These are phyloP conservation scores for Musa acuminata DNA, from an alignment of 176 grass and related monocot species.

Conservation along the genomic window DNA sequence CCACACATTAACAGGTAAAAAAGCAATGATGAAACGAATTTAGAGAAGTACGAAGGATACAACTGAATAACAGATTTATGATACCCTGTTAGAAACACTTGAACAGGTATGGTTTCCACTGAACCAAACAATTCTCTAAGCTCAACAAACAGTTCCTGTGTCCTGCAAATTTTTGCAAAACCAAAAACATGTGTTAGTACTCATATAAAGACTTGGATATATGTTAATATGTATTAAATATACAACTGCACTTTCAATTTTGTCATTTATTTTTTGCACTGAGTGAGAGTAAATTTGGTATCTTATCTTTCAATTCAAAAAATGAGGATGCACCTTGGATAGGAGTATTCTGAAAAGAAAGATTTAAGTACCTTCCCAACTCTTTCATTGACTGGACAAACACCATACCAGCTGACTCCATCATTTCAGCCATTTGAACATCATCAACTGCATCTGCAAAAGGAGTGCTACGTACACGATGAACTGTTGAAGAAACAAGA, in stretches of 20 bases:
- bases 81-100: slow-evolving; percentile 62
- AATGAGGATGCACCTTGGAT: background rate
- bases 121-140: slow-evolving; percentile 55
- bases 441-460: slow-evolving; percentile 24
- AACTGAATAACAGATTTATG: background rate
- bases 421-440: slow-evolving; percentile 23
- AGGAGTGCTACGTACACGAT: background rate
- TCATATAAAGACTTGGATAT: background rate
- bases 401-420: slow-evolving; percentile 35
- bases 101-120: slow-evolving; percentile 40
- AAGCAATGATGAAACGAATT: background rate
- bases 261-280: too few relatives aligned
- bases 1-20: background rate
- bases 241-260: background rate
- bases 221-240: too few relatives aligned
- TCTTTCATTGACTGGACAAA: slow-evolving; percentile 35
- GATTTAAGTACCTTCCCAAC: slow-evolving; percentile 24
- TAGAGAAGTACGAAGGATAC: background rate
- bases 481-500: slow-evolving; percentile 17
- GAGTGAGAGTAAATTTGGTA: too few relatives aligned
- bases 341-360: slow-evolving; percentile 1
- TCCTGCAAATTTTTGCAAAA: slow-evolving; percentile 36
- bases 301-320: too few relatives aligned
- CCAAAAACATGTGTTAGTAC: background rate
- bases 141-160: slow-evolving; percentile 44